Evolutionary conservation across 179 eudicot genomes (phyloP).

Genomic region (Beta macrorhiza): DNA sequence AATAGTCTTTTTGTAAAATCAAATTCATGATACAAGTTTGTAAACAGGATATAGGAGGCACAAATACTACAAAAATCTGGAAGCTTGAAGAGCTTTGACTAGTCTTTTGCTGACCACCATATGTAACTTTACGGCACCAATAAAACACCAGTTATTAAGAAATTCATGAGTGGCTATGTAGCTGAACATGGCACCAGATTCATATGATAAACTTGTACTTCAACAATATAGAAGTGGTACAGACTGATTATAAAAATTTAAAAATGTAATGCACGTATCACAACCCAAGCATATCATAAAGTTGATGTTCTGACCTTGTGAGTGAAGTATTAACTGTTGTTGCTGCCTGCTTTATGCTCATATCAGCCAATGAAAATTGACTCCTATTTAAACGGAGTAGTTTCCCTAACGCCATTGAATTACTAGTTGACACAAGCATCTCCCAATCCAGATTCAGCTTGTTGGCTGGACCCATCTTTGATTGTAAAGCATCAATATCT

Average conservation of each 20-base stretch:
- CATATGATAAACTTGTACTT: not conserved
- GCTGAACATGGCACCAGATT: too few species aligned
- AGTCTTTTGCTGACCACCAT: too few species aligned
- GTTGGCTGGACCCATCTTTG: constrained; percentile 42
- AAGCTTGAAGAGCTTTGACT: not conserved
- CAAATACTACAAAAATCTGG: not conserved
- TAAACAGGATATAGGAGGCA: not conserved
- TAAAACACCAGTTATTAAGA: too few species aligned
- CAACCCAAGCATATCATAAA: constrained; percentile 1
- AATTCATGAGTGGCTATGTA: too few species aligned
- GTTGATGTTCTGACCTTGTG: constrained; percentile 43
- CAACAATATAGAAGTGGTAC: not conserved
- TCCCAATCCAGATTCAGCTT: constrained; percentile 56
- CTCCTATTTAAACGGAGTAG: constrained; percentile 45
- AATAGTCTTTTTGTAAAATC: not conserved
- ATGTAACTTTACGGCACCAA: too few species aligned
- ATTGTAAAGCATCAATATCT: constrained; percentile 47
- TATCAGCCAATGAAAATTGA: constrained; percentile 18
- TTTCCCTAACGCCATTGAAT: constrained; percentile 68
- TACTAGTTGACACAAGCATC: constrained; percentile 63
- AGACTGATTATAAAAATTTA: not conserved
- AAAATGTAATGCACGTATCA: constrained; percentile 15
- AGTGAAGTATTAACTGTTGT: constrained; percentile 25
- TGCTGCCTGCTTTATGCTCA: constrained; percentile 27
- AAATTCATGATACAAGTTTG: constrained; percentile 12